These are phyloP conservation scores for Sporodiniella umbellata DNA, from an alignment of 371 early-diverging fungal species.

Conservation along the genomic window DNA sequence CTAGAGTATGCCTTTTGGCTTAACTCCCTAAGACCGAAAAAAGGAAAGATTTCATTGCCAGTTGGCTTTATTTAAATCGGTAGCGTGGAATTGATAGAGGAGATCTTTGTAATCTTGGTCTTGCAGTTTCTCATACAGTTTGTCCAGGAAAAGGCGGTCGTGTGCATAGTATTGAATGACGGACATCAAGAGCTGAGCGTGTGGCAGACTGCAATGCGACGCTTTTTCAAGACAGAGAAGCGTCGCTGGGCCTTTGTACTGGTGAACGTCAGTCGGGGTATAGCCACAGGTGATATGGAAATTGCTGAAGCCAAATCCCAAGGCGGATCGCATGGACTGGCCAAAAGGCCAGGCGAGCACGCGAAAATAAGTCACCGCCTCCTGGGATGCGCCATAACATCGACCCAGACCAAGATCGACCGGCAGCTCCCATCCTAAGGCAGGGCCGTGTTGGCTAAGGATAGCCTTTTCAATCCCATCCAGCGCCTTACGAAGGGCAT, in stretches of 20 bases:
- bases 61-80: too few relatives aligned
- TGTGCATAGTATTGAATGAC: slow-evolving; percentile 4
- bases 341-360: slow-evolving; percentile 24
- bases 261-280: slow-evolving; percentile 16
- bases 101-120: too few relatives aligned
- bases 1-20: too few relatives aligned
- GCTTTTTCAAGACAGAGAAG: slow-evolving; percentile 8
- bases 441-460: not conserved
- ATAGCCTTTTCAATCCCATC: not conserved
- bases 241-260: slow-evolving; percentile 23
- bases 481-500: not conserved
- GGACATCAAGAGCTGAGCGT: not conserved
- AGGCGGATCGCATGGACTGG: slow-evolving; percentile 5
- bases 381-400: not conserved
- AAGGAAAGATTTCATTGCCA: too few relatives aligned
- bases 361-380: slow-evolving; percentile 10
- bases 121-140: too few relatives aligned
- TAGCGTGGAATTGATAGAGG: too few relatives aligned
- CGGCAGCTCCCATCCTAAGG: slow-evolving; percentile 10
- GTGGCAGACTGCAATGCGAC: not conserved
- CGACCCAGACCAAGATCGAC: slow-evolving; percentile 20
- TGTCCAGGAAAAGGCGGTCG: slow-evolving; percentile 2
- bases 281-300: slow-evolving; percentile 28
- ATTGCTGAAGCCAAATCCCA: slow-evolving; percentile 5
- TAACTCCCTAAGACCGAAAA: too few relatives aligned